Evolutionary conservation across 2,329 filamentous ascomycete genomes (phyloP).

Genomic region (Pseudogymnoascus sp.): DNA sequence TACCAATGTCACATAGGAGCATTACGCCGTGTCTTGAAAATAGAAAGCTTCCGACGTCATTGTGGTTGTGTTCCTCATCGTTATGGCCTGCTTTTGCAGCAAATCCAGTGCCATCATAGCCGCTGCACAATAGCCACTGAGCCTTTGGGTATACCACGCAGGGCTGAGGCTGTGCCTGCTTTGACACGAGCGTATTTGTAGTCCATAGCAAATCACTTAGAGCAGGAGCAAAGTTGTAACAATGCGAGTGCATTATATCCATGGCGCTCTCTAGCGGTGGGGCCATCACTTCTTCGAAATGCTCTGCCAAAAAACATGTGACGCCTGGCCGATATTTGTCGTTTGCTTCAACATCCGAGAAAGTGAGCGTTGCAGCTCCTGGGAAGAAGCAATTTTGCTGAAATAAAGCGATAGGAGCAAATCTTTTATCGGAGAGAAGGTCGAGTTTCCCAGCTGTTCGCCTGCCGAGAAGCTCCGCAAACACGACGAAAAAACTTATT

Average conservation of each 20-base stretch:
- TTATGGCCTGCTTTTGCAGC: background rate
- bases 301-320: background rate
- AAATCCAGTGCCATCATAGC: background rate
- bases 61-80: background rate
- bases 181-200: background rate
- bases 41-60: background rate
- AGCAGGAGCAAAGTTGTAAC: background rate
- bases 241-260: constrained; percentile 2
- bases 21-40: background rate
- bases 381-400: background rate
- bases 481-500: background rate
- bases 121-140: background rate
- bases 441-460: background rate
- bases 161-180: background rate
- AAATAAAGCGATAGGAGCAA: background rate
- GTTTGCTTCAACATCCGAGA: background rate
- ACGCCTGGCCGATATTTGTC: background rate
- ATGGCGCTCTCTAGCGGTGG: background rate
- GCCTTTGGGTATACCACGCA: background rate
- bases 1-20: background rate
- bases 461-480: background rate
- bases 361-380: background rate
- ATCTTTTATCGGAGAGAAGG: background rate
- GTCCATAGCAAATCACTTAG: background rate
- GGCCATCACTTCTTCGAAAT: background rate